Evolutionary conservation across 768 basidiomycete genomes (phyloP), one percentile per base, ranked within the genome.

Genomic region (Tubosaeta sp.): DNA sequence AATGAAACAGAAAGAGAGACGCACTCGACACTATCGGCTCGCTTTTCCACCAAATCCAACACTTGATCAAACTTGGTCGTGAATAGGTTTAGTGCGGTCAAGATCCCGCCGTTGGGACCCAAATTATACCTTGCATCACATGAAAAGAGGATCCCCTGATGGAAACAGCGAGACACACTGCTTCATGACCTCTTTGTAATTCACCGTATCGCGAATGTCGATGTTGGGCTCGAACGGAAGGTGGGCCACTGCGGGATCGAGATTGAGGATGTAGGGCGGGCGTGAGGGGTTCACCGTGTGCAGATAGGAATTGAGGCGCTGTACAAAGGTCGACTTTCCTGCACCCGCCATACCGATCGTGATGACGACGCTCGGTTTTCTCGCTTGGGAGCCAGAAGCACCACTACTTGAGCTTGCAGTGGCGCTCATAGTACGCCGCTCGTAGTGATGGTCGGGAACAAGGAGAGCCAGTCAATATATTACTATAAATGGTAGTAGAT

Each of bases 1-100:
- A 32, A 33, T 34, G 29, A n/a, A 39, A 44, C 22, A 22, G 22
- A 32, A 25, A 4, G 17, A 26, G 22, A 4, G 37, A 74, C 88
- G 72, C 66, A 97, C 93, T 97, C 91, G 52, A 97, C 88, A 10
- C 73, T 78, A 34, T 91, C 87, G 1, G 91, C 84, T 22, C 95
- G 73, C 67, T 95, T 97, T 72, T 98, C 97, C 17, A 99, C 85
- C 55, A 95, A 74, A 14, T 80, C 80, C 39, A 99, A 74, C 10
- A 99, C 97, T 69, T 99, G 95, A 66, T 99, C 97, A 60, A 99
- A 95, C 70, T 98, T 99, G 11, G 97, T 99, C 34, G 97, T 97
- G 70, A 99, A 99, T 53, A 99, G 70, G 68, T 99, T 99, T 64
- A 99, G 78, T 1, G 95, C 91, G 22, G 97, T 99, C 68, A 99